phyloP scores from a whole-genome alignment of 1,284 basidiomycete genomes.

The Singerocomus rubriflavus region DNA sequence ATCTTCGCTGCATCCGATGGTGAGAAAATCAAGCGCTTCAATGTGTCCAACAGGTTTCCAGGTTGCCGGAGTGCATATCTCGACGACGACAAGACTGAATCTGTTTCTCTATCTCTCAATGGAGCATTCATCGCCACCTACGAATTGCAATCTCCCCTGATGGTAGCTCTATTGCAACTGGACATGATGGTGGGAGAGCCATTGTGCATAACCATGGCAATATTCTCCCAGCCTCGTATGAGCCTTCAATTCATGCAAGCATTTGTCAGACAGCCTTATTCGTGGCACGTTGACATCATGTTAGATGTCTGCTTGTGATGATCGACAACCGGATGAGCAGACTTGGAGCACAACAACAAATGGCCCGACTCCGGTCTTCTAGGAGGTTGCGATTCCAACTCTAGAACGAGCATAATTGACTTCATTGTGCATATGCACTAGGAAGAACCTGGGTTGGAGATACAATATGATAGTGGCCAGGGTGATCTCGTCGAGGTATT shows the following conservation, averaged over 20 bases:
- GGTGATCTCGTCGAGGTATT: neutral
- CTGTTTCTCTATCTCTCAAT: neutral
- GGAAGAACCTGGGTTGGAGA: neutral
- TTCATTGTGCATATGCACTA: neutral
- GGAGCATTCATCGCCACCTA: neutral
- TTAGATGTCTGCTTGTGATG: neutral
- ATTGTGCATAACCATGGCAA: neutral
- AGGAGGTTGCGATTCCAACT: neutral
- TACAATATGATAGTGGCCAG: neutral
- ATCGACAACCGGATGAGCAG: neutral
- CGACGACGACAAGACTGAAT: neutral
- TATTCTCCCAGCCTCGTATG: neutral
- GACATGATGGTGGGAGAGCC: neutral
- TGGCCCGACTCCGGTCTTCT: neutral
- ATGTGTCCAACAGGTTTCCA: neutral
- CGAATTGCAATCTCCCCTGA: neutral
- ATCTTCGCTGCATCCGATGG: neutral
- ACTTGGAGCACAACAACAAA: neutral
- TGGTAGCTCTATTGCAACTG: neutral
- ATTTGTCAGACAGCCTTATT: neutral
- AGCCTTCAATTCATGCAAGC: neutral
- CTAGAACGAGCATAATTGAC: neutral
- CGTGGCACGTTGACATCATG: neutral
- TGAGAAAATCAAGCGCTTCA: neutral
- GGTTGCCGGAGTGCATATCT: neutral